phyloP scores from a whole-genome alignment of 768 basidiomycete genomes.

The Rhodotorula paludigena region DNA sequence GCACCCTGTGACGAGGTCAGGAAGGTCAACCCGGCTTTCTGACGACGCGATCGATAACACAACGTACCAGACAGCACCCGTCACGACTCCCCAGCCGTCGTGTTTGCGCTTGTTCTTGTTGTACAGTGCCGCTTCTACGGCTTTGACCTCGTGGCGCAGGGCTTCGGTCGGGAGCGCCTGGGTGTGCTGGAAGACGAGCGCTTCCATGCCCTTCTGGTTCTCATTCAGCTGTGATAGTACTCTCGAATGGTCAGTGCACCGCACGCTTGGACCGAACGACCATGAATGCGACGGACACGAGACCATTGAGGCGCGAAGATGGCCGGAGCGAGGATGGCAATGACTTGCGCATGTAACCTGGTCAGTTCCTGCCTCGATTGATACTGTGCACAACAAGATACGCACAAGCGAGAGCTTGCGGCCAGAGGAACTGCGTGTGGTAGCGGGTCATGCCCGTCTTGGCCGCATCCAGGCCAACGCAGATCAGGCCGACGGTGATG shows the following conservation, averaged over 20 bases:
- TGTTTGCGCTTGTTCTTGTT: not conserved
- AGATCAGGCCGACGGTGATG: not conserved
- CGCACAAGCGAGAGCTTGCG: conserved; percentile 13
- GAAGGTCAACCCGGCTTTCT: not conserved
- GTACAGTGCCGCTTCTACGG: not conserved
- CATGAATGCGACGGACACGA: not conserved
- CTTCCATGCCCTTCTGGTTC: not conserved
- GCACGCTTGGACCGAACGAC: too few relatives aligned
- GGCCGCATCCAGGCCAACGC: not conserved
- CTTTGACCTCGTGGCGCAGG: not conserved
- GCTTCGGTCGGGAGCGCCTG: not conserved
- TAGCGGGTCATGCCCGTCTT: conserved; percentile 6
- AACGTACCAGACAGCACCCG: not conserved
- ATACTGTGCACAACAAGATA: not conserved
- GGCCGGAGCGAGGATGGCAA: conserved; percentile 7
- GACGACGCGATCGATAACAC: not conserved
- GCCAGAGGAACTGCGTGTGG: conserved; percentile 13
- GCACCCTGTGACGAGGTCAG: not conserved
- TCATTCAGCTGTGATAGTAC: too few relatives aligned
- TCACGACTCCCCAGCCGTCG: not conserved
- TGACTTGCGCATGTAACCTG: not conserved
- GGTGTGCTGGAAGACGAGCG: not conserved
- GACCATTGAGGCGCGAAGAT: conserved; percentile 8
- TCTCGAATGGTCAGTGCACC: too few relatives aligned
- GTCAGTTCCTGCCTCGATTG: not conserved